A percentile compares a stretch with the other conserved stretches of the same genome.
phyloP scores from a whole-genome alignment of 768 basidiomycete genomes.

The Punctularia strigosozonata region DNA sequence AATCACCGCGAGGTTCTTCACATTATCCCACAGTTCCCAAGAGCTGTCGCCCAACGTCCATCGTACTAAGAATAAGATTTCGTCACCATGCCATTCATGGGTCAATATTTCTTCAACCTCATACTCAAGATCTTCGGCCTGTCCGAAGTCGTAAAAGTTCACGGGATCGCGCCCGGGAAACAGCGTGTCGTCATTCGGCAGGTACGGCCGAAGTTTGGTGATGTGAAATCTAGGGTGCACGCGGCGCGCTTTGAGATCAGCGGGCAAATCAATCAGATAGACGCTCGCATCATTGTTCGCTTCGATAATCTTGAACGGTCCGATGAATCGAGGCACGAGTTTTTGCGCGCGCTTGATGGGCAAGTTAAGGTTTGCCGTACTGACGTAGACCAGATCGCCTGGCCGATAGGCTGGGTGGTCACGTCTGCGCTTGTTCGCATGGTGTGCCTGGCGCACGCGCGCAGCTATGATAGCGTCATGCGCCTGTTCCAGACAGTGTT shows the following conservation, averaged over 20 bases:
- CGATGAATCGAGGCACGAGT: constrained; percentile 23
- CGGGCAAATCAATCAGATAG: constrained; percentile 14
- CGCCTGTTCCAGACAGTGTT: constrained; percentile 5
- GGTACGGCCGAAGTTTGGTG: constrained; percentile 14
- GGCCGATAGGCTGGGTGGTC: constrained; percentile 8
- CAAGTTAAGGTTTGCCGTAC: constrained; percentile 22
- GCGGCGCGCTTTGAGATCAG: constrained; percentile 9
- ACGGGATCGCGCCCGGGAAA: constrained; percentile 13
- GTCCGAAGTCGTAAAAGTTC: neutral
- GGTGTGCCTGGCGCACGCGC: constrained; percentile 14
- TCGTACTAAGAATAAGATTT: constrained; percentile 4
- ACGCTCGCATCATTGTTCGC: constrained; percentile 10
- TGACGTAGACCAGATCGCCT: constrained; percentile 22
- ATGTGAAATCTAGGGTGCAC: constrained; percentile 21
- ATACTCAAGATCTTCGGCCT: neutral
- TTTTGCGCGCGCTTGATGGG: constrained; percentile 20
- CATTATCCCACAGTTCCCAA: neutral
- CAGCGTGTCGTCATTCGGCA: constrained; percentile 17
- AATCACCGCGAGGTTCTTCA: neutral
- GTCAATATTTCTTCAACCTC: neutral
- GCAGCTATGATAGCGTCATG: constrained; percentile 17
- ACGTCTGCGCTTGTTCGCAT: constrained; percentile 13
- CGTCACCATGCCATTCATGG: neutral
- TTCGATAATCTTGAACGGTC: constrained; percentile 17
- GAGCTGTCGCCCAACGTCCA: constrained; percentile 7